Conservation (phyloP, 169 alveolate species). For the Plasmodium inui region DNA sequence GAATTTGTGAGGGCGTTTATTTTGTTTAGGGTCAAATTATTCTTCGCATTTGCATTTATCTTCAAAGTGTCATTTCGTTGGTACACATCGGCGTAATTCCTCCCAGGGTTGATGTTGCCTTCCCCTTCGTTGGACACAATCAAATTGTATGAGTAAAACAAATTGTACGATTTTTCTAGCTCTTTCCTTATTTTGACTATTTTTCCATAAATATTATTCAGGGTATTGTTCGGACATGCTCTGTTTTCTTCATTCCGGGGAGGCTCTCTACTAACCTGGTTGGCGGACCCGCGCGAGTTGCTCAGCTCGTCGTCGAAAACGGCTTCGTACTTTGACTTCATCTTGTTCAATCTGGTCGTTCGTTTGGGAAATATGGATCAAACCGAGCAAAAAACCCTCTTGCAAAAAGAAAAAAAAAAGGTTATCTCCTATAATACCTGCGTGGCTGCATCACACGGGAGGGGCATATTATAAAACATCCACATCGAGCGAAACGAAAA, state of each 20-base stretch:
- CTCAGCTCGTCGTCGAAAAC: constrained; percentile 10
- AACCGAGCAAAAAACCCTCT: not conserved
- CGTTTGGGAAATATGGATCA: not conserved
- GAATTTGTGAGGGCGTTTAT: constrained; percentile 71
- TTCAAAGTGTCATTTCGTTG: constrained; percentile 18
- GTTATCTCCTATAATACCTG: not conserved
- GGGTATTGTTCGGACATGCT: not conserved
- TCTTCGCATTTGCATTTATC: constrained; percentile 11
- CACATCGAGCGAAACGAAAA: not conserved
- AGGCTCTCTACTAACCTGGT: not conserved
- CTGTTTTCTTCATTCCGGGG: not conserved
- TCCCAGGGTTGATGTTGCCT: not conserved
- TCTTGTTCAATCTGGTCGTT: constrained; percentile 2
- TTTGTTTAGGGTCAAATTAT: constrained; percentile 61
- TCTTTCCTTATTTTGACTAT: constrained; percentile 65
- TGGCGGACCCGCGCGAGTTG: not conserved
- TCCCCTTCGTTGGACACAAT: constrained; percentile 20
- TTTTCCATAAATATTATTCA: constrained; percentile 48
- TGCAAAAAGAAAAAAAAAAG: not conserved
- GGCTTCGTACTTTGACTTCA: constrained; percentile 38
- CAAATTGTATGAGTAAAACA: constrained; percentile 57
- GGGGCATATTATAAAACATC: not conserved
- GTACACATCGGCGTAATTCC: constrained; percentile 15
- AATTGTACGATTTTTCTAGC: constrained; percentile 53
- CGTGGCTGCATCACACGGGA: not conserved